A percentile compares a stretch with the other conserved stretches of the same genome.
Conservation (phyloP, 441 rosid genomes). For the Theobroma grandiflorum region DNA sequence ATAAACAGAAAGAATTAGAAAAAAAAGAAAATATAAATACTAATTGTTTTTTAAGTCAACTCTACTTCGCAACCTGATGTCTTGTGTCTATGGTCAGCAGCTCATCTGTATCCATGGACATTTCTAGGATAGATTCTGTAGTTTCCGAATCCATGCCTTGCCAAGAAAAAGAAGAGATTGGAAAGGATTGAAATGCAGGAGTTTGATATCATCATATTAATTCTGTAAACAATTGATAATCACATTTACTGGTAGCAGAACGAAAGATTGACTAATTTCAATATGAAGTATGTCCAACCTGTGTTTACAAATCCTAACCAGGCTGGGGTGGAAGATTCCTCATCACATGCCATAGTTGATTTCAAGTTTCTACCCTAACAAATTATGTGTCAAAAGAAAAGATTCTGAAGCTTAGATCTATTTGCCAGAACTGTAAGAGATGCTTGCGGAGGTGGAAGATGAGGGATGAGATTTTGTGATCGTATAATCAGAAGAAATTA, state of each 20-base stretch:
- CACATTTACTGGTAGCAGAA: background rate
- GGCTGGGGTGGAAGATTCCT: background rate
- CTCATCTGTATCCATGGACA: too few species aligned
- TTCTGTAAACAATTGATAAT: background rate
- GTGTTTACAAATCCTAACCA: background rate
- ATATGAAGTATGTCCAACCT: background rate
- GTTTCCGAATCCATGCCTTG: too few species aligned
- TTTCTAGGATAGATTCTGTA: too few species aligned
- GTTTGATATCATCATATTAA: background rate
- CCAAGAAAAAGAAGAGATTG: background rate
- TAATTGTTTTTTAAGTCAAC: too few species aligned
- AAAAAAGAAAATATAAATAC: too few species aligned
- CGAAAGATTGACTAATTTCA: background rate
- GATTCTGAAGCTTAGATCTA: background rate
- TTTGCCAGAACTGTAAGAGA: conserved; percentile 34
- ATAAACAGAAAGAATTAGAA: too few species aligned
- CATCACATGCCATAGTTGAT: background rate
- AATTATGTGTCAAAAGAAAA: background rate
- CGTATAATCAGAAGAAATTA: conserved; percentile 26
- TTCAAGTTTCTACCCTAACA: background rate
- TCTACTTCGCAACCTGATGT: too few species aligned
- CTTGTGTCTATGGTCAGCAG: too few species aligned
- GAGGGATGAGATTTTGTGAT: conserved; percentile 26
- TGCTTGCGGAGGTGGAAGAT: conserved; percentile 23
- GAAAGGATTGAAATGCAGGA: background rate